Percentiles rank a stretch among this genome's conserved stretches.
Evolutionary conservation across 2,329 filamentous ascomycete genomes (phyloP).

Genomic region (Aspergillus ustus): DNA sequence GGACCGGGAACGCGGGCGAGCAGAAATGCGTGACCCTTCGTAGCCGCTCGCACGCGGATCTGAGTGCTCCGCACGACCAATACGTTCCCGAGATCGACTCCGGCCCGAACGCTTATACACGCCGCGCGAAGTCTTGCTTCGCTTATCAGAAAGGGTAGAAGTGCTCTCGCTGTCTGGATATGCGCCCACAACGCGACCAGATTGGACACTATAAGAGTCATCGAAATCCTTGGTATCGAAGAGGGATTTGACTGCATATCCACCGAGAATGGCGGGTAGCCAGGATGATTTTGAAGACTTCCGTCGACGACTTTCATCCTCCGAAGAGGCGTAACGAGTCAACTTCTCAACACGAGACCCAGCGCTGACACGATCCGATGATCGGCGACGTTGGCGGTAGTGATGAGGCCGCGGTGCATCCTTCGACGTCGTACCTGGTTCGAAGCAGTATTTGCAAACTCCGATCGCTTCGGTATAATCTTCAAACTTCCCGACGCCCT

Average conservation of each 20-base stretch:
- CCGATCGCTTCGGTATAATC: conserved; percentile 71
- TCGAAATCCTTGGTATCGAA: conserved; percentile 61
- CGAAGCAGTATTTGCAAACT: conserved; percentile 68
- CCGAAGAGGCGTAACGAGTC: conserved; percentile 61
- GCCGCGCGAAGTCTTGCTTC: conserved; percentile 51
- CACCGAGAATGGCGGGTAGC: conserved; percentile 60
- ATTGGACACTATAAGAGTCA: conserved; percentile 64
- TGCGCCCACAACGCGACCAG: conserved; percentile 49
- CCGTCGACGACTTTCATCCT: conserved; percentile 53
- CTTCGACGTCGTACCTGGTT: conserved; percentile 59
- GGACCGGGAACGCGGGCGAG: conserved; percentile 35
- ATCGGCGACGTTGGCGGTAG: conserved; percentile 52
- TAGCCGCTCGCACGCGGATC: conserved; percentile 27
- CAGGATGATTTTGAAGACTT: conserved; percentile 56
- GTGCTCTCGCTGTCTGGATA: conserved; percentile 34
- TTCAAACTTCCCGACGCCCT: conserved; percentile 68
- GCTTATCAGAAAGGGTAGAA: conserved; percentile 33
- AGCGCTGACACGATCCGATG: conserved; percentile 50
- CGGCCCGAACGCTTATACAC: conserved; percentile 38
- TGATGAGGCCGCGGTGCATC: conserved; percentile 67
- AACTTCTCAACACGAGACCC: conserved; percentile 61
- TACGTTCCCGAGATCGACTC: conserved; percentile 42
- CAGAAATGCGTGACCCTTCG: conserved; percentile 34
- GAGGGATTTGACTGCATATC: conserved; percentile 60
- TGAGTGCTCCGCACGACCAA: conserved; percentile 34